Evolutionary conservation across 2,329 filamentous ascomycete species (phyloP).

Genomic region (Macrophomina tecta): DNA sequence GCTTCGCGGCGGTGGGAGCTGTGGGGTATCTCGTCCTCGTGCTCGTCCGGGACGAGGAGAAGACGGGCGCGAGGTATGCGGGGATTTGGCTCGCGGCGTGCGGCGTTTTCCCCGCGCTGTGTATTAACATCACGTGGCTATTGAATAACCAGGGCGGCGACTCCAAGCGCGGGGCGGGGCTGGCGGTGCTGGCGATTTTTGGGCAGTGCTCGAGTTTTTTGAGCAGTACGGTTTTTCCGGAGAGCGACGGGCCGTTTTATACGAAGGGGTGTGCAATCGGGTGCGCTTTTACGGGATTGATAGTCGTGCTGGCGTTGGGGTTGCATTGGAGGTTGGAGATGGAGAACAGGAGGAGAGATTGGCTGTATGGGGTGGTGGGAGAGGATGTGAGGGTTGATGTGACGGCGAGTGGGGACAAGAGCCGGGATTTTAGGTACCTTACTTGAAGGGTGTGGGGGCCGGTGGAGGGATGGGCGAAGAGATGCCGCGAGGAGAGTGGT

Average conservation of each 20-base stretch:
- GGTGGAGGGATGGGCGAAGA: not conserved
- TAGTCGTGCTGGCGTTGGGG: slow-evolving; percentile 92
- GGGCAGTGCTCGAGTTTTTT: slow-evolving; percentile 42
- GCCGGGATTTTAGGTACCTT: slow-evolving; percentile 12
- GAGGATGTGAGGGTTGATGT: slow-evolving; percentile 13
- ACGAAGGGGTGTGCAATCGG: not conserved
- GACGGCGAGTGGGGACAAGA: slow-evolving; percentile 9
- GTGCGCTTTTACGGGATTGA: slow-evolving; percentile 52
- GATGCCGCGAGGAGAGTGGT: not conserved
- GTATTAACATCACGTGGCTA: slow-evolving; percentile 41
- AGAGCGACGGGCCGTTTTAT: slow-evolving; percentile 29
- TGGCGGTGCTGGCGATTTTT: slow-evolving; percentile 35
- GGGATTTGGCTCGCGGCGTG: slow-evolving; percentile 46
- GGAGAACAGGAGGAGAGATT: slow-evolving; percentile 12
- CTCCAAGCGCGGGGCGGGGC: slow-evolving; percentile 38
- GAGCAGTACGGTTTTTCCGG: slow-evolving; percentile 37
- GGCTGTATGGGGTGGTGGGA: slow-evolving; percentile 6
- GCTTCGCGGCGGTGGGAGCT: slow-evolving; percentile 35
- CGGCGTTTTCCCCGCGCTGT: slow-evolving; percentile 42
- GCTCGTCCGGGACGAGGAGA: slow-evolving; percentile 34
- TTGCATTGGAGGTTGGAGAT: slow-evolving; percentile 47
- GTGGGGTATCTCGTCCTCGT: slow-evolving; percentile 46
- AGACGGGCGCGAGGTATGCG: slow-evolving; percentile 43
- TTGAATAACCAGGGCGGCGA: slow-evolving; percentile 42
- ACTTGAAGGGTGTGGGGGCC: not conserved